Percentiles rank a stretch among this genome's conserved stretches.
Conservation (phyloP, 2,329 filamentous ascomycete genomes). For the Nectriaceae sp. region DNA sequence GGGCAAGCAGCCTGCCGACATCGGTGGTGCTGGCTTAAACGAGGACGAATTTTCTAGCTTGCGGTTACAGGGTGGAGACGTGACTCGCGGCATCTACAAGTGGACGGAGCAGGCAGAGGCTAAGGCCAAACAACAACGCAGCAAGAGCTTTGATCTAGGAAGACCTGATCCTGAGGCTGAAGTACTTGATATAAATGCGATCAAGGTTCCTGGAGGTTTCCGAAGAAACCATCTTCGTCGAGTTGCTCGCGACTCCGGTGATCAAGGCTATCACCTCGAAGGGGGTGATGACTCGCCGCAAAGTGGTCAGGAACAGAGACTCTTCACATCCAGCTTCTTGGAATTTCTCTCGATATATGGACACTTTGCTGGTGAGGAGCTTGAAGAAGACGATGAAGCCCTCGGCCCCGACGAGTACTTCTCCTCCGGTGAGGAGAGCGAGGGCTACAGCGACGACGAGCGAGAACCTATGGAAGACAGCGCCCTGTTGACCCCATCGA, state of each 20-base stretch:
- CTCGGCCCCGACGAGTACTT: constrained; percentile 90
- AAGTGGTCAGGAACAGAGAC: constrained; percentile 42
- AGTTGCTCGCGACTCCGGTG: constrained; percentile 57
- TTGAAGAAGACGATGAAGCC: constrained; percentile 94
- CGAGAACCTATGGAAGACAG: constrained; percentile 86
- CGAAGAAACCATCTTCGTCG: constrained; percentile 85
- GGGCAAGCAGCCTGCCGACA: constrained; percentile 54
- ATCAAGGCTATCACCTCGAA: constrained; percentile 33
- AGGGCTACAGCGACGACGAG: constrained; percentile 66
- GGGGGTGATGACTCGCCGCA: constrained; percentile 37
- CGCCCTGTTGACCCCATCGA: constrained; percentile 75
- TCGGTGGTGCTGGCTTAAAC: constrained; percentile 42
- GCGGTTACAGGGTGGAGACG: constrained; percentile 88
- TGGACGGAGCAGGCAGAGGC: constrained; percentile 90
- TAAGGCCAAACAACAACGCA: constrained; percentile 69
- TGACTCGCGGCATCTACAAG: constrained; percentile 92
- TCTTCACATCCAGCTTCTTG: constrained; percentile 90
- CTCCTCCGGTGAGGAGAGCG: constrained; percentile 71
- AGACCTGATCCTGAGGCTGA: constrained; percentile 80
- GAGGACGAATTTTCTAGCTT: constrained; percentile 92
- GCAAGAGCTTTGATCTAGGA: constrained; percentile 82
- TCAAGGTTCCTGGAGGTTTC: constrained; percentile 93
- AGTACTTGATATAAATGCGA: constrained; percentile 81
- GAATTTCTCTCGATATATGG: constrained; percentile 95
- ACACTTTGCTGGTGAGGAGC: constrained; percentile 94